Conservation (phyloP, 805 yeast species). For the Starmerella apicola region DNA sequence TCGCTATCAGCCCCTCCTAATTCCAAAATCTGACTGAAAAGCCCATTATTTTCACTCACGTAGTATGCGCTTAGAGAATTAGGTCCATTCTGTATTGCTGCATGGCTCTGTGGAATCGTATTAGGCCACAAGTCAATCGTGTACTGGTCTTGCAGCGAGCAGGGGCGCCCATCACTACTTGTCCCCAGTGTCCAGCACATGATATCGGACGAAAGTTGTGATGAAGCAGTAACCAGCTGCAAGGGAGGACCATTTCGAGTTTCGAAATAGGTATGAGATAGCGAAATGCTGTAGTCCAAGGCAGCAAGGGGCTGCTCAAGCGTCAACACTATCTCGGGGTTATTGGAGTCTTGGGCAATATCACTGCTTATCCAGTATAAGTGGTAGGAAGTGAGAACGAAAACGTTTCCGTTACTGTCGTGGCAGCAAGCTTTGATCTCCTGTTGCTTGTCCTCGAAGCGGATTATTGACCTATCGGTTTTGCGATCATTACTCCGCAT, state of each 20-base stretch:
- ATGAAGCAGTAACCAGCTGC: constrained; percentile 22
- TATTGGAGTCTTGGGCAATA: no score
- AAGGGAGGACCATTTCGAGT: constrained; percentile 19
- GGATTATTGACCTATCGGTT: background rate
- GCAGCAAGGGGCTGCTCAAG: constrained; percentile 61
- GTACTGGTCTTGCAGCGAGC: constrained; percentile 23
- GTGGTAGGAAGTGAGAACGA: constrained; percentile 56
- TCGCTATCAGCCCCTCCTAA: background rate
- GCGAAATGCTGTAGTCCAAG: constrained; percentile 40
- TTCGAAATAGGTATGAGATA: constrained; percentile 27
- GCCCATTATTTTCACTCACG: constrained; percentile 17
- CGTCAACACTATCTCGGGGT: constrained; percentile 37
- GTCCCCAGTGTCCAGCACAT: constrained; percentile 30
- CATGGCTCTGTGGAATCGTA: constrained; percentile 17
- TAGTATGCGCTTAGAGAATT: constrained; percentile 6
- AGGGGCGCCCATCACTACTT: constrained; percentile 27
- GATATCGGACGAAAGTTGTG: constrained; percentile 27
- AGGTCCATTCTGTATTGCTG: background rate
- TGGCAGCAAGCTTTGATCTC: constrained; percentile 15
- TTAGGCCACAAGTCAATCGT: constrained; percentile 19
- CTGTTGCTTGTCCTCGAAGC: constrained; percentile 6
- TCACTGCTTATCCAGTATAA: constrained; percentile 38
- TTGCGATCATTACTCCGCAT: constrained; percentile 6
- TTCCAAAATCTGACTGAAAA: constrained; percentile 15
- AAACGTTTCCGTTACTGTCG: constrained; percentile 26